Conservation (phyloP, 2,329 filamentous ascomycete species). For the Dichotomopilus funicola region DNA sequence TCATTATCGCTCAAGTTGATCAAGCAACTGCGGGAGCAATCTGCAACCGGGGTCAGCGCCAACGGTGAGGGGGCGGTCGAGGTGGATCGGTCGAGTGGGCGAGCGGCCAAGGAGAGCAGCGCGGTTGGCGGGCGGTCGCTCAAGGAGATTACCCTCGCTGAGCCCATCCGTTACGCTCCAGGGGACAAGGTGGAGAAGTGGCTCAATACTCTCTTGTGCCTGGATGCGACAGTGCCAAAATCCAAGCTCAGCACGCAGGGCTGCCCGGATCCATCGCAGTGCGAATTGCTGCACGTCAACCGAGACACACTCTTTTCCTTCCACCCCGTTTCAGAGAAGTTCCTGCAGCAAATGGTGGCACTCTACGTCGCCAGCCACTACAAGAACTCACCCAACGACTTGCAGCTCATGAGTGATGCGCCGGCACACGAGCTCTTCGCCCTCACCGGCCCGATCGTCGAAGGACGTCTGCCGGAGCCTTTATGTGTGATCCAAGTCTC, state of each 20-base stretch:
- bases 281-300: conserved; percentile 89
- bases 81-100: conserved; percentile 74
- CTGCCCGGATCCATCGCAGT: conserved; percentile 84
- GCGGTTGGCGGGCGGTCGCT: conserved; percentile 66
- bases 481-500: conserved; percentile 92
- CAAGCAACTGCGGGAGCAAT: conserved; percentile 92
- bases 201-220: conserved; percentile 88
- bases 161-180: conserved; percentile 89
- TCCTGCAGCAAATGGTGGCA: conserved; percentile 96
- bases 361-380: conserved; percentile 89
- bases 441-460: conserved; percentile 75
- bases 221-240: conserved; percentile 84
- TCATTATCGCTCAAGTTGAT: conserved; percentile 95
- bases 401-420: conserved; percentile 98
- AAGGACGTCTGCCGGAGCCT: conserved; percentile 78
- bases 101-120: conserved; percentile 57
- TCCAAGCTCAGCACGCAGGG: conserved; percentile 66
- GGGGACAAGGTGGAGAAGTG: conserved; percentile 92
- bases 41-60: conserved; percentile 54
- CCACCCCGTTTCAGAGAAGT: conserved; percentile 93
- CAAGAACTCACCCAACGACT: conserved; percentile 95
- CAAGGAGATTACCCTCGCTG: conserved; percentile 84
- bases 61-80: conserved; percentile 53
- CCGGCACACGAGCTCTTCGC: conserved; percentile 96
- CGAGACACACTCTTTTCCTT: conserved; percentile 97